Evolutionary conservation across 2,329 filamentous ascomycete genomes (phyloP), one percentile per base, ranked within the genome.

Genomic region (Aspergillus ochraceoroseus): DNA sequence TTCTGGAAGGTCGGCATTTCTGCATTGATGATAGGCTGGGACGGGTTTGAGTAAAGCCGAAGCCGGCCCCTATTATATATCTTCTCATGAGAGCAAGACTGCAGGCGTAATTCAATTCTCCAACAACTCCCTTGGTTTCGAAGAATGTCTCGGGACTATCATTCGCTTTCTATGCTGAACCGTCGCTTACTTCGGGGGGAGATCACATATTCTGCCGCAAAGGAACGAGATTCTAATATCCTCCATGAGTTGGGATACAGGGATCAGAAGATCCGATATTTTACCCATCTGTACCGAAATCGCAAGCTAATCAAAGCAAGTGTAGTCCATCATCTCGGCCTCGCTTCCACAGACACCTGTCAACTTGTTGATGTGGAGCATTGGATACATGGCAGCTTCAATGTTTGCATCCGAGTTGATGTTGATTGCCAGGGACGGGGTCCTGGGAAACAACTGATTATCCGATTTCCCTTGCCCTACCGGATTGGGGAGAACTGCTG

Each of bases 371-470:
- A 47, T 17, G 36, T 41, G 3, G 42, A 50, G 13, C 18, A 48
- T 12, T 55, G 48, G 54, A 28, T 47, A 26, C 37, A 52, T 31
- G 48, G 52, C 2, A 51, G 44, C 42, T 56, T 54, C 46, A 56
- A 53, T 43, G 43, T 55, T 23, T 57, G 48, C 29, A 48, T 57
- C n/a, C n/a, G n/a, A n/a, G n/a, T n/a, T n/a, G n/a, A n/a, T n/a
- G n/a, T n/a, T n/a, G n/a, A n/a, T n/a, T n/a, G n/a, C n/a, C n/a
- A n/a, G n/a, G n/a, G 20, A 33, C 14, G 18, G 22, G 9, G 39
- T 4, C 13, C 13, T 22, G 14, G 31, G 9, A 35, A 31, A 17
- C 41, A 43, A 5, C 38, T 55, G 2, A 17, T 55, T 9, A 43
- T 58, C 20, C 49, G 47, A 3, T 45, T 58, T 28, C 53, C 53